Evolutionary conservation across 1,284 basidiomycete species (phyloP).

Genomic region (Albatrellus sp.): DNA sequence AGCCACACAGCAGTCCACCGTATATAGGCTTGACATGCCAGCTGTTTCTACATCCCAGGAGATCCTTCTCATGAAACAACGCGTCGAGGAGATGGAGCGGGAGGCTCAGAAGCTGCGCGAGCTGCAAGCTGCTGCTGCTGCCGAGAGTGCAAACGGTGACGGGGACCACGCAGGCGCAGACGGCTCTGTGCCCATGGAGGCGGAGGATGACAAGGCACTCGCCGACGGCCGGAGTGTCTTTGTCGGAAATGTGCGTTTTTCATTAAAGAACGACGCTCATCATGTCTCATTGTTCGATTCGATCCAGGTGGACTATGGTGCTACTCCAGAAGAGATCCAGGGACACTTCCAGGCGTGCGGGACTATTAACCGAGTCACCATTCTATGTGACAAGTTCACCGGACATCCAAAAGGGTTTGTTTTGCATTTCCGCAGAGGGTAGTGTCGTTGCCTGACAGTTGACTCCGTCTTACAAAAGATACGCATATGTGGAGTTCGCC

Average conservation of each 20-base stretch:
- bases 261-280: neutral
- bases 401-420: constrained; percentile 97
- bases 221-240: constrained; percentile 88
- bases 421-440: neutral
- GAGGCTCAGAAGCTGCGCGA: constrained; percentile 84
- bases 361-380: constrained; percentile 97
- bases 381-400: constrained; percentile 99
- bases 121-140: constrained; percentile 82
- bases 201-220: constrained; percentile 64
- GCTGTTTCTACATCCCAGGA: constrained; percentile 32
- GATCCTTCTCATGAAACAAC: constrained; percentile 83
- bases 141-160: constrained; percentile 43
- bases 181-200: constrained; percentile 45
- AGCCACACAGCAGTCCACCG: neutral
- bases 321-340: constrained; percentile 98
- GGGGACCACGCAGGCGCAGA: constrained; percentile 26
- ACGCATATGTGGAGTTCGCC: constrained; percentile 98
- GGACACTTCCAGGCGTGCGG: constrained; percentile 96
- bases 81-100: constrained; percentile 86
- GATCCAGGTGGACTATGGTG: constrained; percentile 90
- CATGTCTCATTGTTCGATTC: constrained; percentile 3
- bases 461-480: constrained; percentile 36
- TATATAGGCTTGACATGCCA: constrained; percentile 2
- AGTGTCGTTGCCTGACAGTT: constrained; percentile 2
- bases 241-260: constrained; percentile 82